Base-by-base conservation (phyloP, 1,139 yeast genomes). In the Scheffersomyces illinoinensis region DNA sequence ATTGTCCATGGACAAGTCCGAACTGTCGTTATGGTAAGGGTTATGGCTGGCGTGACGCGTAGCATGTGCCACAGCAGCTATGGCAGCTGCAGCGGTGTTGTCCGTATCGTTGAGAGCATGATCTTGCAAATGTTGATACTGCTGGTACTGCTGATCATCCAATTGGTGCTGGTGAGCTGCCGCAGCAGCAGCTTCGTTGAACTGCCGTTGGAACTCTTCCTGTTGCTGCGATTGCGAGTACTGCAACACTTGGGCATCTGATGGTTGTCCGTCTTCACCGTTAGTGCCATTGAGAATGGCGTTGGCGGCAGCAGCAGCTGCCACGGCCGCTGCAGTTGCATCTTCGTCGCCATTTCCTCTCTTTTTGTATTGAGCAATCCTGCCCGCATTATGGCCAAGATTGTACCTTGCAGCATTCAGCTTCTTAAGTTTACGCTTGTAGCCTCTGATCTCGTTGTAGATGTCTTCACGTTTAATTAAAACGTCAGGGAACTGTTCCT, bases 361-460 rank as follows among this genome's bases (percentile, higher is more conserved):
- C 61, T 69, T 65, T 68, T 70, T 63, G 67, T 57, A 61, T 39
- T 57, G 63, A 23, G 57, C 57, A 47, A 58, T 55, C 21, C 62
- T 59, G 51, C 56, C 56, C 39, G 63, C 62, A 50, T 60, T 60
- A 53, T 56, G 55, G 52, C 60, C 55, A 21, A 57, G 17, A 33
- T 52, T 54, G 50, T 55, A 60, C 50, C 59, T 53, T 17, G 55
- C 54, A n/a, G 55, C 54, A n/a, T 68, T 73, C 64, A 77, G 84
- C 64, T 79, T 77, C 72, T 80, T 81, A 65, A 84, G 71, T 62
- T 84, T 84, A 59, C 86, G 76, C 70, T 84, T 84, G 70, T 83
- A 81, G n/a, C 86, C 86, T 60, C 88, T 71, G 64, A 84, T 84
- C 68, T 84, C 88, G 68, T 84, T 84, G 68, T 84, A 84, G 58